phyloP scores from a whole-genome alignment of 352 stramenopile genomes.

The Phytophthora citrophthora region DNA sequence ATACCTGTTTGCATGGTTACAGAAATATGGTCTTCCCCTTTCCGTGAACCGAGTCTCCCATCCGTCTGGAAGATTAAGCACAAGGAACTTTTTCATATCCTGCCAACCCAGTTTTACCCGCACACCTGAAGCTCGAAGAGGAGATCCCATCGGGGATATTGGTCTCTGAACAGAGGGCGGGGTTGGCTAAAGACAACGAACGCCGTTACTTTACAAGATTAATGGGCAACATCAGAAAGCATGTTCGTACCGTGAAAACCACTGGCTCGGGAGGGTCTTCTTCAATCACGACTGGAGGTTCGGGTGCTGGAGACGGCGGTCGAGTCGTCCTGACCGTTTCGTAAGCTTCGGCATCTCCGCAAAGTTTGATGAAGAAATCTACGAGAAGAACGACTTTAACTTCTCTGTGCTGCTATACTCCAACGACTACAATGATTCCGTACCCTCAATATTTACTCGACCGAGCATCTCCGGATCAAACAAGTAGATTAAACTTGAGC shows the following conservation, averaged over 20 bases:
- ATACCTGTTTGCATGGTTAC: constrained; percentile 75
- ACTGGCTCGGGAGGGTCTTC: constrained; percentile 19
- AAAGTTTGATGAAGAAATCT: constrained; percentile 86
- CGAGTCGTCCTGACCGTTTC: constrained; percentile 30
- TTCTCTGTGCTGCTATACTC: too few relatives aligned
- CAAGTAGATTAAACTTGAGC: constrained; percentile 49
- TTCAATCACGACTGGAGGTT: constrained; percentile 16
- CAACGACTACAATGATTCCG: not conserved
- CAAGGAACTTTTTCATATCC: constrained; percentile 77
- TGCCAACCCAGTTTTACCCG: constrained; percentile 69
- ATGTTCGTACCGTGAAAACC: constrained; percentile 30
- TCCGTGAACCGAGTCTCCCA: constrained; percentile 87
- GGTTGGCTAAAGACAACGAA: constrained; percentile 22
- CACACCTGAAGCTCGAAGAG: constrained; percentile 20
- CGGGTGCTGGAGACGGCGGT: constrained; percentile 4
- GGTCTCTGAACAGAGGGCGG: constrained; percentile 15
- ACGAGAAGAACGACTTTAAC: not conserved
- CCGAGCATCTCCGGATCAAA: constrained; percentile 61
- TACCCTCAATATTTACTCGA: constrained; percentile 78
- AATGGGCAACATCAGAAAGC: too few relatives aligned
- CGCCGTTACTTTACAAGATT: too few relatives aligned
- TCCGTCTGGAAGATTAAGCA: constrained; percentile 72
- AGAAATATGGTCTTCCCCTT: constrained; percentile 85
- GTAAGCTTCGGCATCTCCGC: constrained; percentile 66
- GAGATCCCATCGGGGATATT: constrained; percentile 34